A percentile compares a stretch with the other conserved stretches of the same genome.
Conservation (phyloP, 768 basidiomycete genomes). For the Pisolithus tinctorius region DNA sequence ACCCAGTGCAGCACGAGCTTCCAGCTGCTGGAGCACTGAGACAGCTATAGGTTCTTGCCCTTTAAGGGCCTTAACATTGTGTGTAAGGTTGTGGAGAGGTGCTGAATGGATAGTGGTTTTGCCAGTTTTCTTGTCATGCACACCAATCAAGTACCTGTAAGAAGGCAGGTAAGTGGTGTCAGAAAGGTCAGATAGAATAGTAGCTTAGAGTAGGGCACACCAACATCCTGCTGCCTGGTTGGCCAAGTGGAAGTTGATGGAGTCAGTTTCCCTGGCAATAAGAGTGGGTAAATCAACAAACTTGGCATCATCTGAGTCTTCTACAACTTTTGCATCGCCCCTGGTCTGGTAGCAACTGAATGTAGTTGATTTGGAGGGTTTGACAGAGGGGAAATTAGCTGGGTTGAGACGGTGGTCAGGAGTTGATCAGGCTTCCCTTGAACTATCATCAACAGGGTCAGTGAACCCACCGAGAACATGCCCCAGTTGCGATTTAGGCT, state of each 20-base stretch:
- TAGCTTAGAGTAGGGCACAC: conserved; percentile 36
- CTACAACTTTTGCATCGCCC: conserved; percentile 20
- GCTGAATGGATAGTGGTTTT: conserved; percentile 63
- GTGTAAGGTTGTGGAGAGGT: conserved; percentile 62
- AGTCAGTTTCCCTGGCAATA: conserved; percentile 78
- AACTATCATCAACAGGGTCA: conserved; percentile 21
- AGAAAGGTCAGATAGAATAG: conserved; percentile 1
- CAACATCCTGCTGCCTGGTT: conserved; percentile 58
- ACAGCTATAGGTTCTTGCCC: conserved; percentile 44
- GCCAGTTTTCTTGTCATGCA: conserved; percentile 72
- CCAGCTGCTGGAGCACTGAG: conserved; percentile 44
- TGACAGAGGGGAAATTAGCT: conserved; percentile 63
- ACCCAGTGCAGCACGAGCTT: conserved; percentile 74
- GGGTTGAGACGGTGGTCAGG: conserved; percentile 10
- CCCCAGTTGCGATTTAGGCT: conserved; percentile 34
- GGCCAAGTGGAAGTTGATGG: conserved; percentile 74
- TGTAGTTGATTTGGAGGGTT: conserved; percentile 48
- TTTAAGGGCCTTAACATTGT: conserved; percentile 82
- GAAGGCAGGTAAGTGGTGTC: background rate
- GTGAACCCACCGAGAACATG: conserved; percentile 46
- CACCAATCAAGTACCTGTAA: conserved; percentile 72
- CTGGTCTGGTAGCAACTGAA: conserved; percentile 56
- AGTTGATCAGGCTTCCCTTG: conserved; percentile 7
- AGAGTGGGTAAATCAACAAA: conserved; percentile 33
- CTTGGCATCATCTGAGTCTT: conserved; percentile 17